A percentile compares a stretch with the other conserved stretches of the same genome.
Evolutionary conservation across 768 basidiomycete species (phyloP).

Genomic region (Mycena crocata): DNA sequence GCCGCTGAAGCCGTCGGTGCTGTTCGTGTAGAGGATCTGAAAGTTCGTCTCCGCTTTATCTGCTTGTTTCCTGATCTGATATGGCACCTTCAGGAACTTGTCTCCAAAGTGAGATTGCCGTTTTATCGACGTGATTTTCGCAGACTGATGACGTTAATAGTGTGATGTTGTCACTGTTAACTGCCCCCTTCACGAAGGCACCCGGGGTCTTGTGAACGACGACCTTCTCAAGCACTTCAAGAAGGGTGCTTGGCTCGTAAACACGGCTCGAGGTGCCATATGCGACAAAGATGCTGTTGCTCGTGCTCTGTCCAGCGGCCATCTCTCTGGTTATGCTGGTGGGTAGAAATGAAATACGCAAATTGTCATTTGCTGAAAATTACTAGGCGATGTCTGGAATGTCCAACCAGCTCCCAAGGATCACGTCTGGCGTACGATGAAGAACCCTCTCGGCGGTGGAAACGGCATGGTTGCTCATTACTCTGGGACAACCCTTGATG

Average conservation of each 20-base stretch:
- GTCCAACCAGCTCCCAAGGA: slow-evolving; percentile 89
- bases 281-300: slow-evolving; percentile 87
- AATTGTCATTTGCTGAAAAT: neutral
- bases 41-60: slow-evolving; percentile 54
- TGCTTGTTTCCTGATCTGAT: slow-evolving; percentile 78
- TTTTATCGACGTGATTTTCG: neutral
- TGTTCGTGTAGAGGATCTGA: slow-evolving; percentile 82
- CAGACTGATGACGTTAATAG: slow-evolving; percentile 38
- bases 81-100: slow-evolving; percentile 84
- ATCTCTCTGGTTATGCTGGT: slow-evolving; percentile 71
- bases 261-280: slow-evolving; percentile 94
- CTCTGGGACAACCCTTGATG: slow-evolving; percentile 90
- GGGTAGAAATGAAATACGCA: neutral
- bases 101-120: slow-evolving; percentile 48
- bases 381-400: slow-evolving; percentile 79
- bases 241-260: slow-evolving; percentile 92
- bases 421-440: slow-evolving; percentile 87
- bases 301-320: slow-evolving; percentile 79
- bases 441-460: slow-evolving; percentile 84
- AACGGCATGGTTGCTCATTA: slow-evolving; percentile 93
- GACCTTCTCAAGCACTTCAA: slow-evolving; percentile 91
- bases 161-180: slow-evolving; percentile 91
- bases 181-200: slow-evolving; percentile 89
- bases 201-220: slow-evolving; percentile 81
- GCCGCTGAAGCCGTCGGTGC: slow-evolving; percentile 76